These are phyloP conservation scores for Picea engelmannii DNA, from an alignment of 83 land plant genomes.

Conservation along the genomic window DNA sequence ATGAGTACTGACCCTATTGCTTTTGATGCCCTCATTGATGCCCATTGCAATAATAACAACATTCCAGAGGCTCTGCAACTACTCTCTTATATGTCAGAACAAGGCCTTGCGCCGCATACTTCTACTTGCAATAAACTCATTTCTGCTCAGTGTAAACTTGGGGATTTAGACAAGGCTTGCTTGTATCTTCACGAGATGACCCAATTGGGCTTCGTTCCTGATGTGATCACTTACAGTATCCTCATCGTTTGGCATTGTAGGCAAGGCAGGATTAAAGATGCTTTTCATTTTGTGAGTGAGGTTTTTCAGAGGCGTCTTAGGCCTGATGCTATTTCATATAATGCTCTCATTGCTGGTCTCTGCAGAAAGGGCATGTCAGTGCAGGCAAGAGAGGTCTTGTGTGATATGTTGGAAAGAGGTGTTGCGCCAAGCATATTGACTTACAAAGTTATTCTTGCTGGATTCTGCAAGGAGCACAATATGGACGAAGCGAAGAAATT, in stretches of 20 bases:
- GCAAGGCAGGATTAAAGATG: slow-evolving; percentile 39
- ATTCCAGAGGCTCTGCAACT: slow-evolving; percentile 35
- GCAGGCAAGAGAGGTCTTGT: slow-evolving; percentile 38
- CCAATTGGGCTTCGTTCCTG: slow-evolving; percentile 45
- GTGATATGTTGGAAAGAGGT: slow-evolving; percentile 62
- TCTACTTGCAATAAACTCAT: slow-evolving; percentile 42
- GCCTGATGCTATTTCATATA: slow-evolving; percentile 38
- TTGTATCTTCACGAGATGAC: slow-evolving; percentile 29
- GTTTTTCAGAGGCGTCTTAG: slow-evolving; percentile 28
- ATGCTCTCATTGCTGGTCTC: slow-evolving; percentile 53
- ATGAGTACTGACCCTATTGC: slow-evolving; percentile 24
- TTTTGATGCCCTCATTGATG: too few species aligned
- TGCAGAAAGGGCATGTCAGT: slow-evolving; percentile 43
- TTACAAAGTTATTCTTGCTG: slow-evolving; percentile 52
- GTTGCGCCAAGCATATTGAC: slow-evolving; percentile 27
- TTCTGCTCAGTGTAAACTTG: slow-evolving; percentile 33
- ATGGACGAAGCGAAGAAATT: slow-evolving; percentile 47
- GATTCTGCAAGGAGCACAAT: slow-evolving; percentile 42
- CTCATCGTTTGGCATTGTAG: slow-evolving; percentile 51
- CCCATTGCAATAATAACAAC: slow-evolving; percentile 39
- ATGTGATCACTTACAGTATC: slow-evolving; percentile 50
- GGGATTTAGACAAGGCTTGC: slow-evolving; percentile 35
- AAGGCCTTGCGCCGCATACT: slow-evolving; percentile 27
- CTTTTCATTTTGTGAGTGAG: slow-evolving; percentile 44
- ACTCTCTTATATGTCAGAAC: slow-evolving; percentile 34